Evolutionary conservation across 2,329 filamentous ascomycete genomes (phyloP).

Genomic region (Alternaria sp.): DNA sequence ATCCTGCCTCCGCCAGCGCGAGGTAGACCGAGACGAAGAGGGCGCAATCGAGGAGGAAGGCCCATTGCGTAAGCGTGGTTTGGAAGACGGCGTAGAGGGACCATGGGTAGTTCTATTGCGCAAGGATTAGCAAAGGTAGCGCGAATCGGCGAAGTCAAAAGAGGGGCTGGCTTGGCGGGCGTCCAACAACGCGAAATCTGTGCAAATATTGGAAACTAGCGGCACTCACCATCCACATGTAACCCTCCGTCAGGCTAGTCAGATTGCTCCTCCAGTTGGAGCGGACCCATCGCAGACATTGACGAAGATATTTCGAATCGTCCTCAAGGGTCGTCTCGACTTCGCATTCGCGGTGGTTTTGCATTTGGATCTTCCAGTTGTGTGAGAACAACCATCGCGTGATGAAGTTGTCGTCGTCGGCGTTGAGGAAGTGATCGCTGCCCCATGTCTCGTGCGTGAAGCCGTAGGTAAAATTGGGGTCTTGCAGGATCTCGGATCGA

Average conservation of each 20-base stretch:
- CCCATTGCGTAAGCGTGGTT: constrained; percentile 89
- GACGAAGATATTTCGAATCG: constrained; percentile 85
- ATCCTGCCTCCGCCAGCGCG: constrained; percentile 40
- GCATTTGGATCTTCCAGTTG: constrained; percentile 92
- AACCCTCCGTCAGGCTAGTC: constrained; percentile 83
- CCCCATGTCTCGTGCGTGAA: constrained; percentile 84
- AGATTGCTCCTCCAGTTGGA: constrained; percentile 98
- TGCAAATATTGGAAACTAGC: constrained; percentile 28
- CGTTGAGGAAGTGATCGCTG: constrained; percentile 82
- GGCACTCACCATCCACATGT: constrained; percentile 80
- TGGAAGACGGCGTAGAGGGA: constrained; percentile 91
- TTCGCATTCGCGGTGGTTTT: constrained; percentile 83
- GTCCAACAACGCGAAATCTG: constrained; percentile 28
- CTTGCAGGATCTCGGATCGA: constrained; percentile 83
- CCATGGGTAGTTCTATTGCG: constrained; percentile 78
- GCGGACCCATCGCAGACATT: constrained; percentile 92
- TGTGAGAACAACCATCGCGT: constrained; percentile 94
- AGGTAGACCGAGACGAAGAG: constrained; percentile 41
- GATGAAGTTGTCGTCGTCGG: constrained; percentile 98
- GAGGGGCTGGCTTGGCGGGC: constrained; percentile 40
- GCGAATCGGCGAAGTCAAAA: constrained; percentile 26
- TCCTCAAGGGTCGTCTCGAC: constrained; percentile 93
- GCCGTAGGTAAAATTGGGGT: constrained; percentile 81
- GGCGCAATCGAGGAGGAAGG: constrained; percentile 74
- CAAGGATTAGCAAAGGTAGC: constrained; percentile 32